Base-by-base conservation (phyloP, 768 basidiomycete genomes). In the Naganishia onofrii region DNA sequence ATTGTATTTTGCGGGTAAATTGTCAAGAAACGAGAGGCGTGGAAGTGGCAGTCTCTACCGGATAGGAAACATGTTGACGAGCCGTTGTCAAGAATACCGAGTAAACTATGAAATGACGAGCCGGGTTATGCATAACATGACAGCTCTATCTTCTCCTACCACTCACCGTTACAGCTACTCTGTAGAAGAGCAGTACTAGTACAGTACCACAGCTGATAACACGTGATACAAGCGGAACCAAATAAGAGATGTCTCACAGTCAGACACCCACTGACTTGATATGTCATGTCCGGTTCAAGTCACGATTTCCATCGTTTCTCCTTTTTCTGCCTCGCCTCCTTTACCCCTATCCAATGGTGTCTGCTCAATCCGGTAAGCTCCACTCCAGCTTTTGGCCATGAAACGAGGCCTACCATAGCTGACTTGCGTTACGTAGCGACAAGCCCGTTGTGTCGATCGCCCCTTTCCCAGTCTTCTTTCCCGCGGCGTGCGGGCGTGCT, bases 401-500 rank as follows among this genome's bases (percentile, higher is more conserved):
- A n/a, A 3, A 7, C 48, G n/a, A 4, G 21, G n/a, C 46, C 46
- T 46, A 12, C 21, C 12, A 7, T 2, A 42, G 3, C 48, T 51
- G 3, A 51, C n/a, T 8, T 26, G 44, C 44, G 3, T 42, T 7
- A 17, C 48, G 12, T n/a, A 51, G 48, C 48, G 48, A 51, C 48
- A n/a, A 51, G 48, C 21, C 60, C 60, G 2, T 26, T 63, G 9
- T 63, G 60, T n/a, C 60, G 60, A 42, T 63, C 60, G 38, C 60
- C 60, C 36, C 60, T 63, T 29, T 63, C 60, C 23, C 60, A 63
- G 60, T 42, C 38, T 26, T 63, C 60, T 34, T 63, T 63, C 32
- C 60, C 42, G 42, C 42, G 42, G 15, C 5, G 60, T 2, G 2
- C 60, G 21, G 60, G 42, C 38, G 34, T 21, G 2, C 23, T 42